phyloP scores from a whole-genome alignment of 768 basidiomycete species.

The Phylloporus sp. region DNA sequence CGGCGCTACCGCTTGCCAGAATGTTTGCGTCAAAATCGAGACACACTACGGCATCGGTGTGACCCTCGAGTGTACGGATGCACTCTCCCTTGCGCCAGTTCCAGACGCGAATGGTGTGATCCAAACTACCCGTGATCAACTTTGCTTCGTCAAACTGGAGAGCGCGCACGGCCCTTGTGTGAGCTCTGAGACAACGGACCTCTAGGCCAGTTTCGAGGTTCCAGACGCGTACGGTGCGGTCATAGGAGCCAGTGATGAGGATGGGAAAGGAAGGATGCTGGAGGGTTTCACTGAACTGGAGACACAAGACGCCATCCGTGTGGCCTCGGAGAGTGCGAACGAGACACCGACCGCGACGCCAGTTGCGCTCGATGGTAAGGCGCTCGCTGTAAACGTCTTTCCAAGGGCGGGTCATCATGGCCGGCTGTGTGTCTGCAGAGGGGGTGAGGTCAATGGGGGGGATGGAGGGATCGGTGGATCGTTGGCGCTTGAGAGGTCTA shows the following conservation, averaged over 20 bases:
- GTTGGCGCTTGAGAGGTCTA: slow-evolving; percentile 51
- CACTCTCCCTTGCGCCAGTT: slow-evolving; percentile 90
- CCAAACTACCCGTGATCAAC: slow-evolving; percentile 95
- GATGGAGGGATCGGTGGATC: slow-evolving; percentile 11
- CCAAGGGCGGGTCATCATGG: slow-evolving; percentile 80
- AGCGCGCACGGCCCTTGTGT: slow-evolving; percentile 85
- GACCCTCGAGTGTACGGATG: slow-evolving; percentile 82
- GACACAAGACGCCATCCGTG: slow-evolving; percentile 94
- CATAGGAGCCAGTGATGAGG: slow-evolving; percentile 96
- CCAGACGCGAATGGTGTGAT: slow-evolving; percentile 92
- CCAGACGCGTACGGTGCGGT: slow-evolving; percentile 92
- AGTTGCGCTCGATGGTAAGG: slow-evolving; percentile 94
- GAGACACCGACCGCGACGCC: slow-evolving; percentile 88
- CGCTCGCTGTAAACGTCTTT: slow-evolving; percentile 98
- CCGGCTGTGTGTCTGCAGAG: slow-evolving; percentile 24
- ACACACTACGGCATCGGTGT: slow-evolving; percentile 87
- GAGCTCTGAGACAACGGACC: slow-evolving; percentile 80
- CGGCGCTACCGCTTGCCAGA: slow-evolving; percentile 88
- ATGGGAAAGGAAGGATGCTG: slow-evolving; percentile 83
- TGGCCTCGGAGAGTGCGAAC: slow-evolving; percentile 88
- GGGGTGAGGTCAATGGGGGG: slow-evolving; percentile 18
- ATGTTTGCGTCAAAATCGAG: slow-evolving; percentile 90
- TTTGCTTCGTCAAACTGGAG: slow-evolving; percentile 95
- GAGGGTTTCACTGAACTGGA: slow-evolving; percentile 87
- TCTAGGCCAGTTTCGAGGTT: slow-evolving; percentile 89